Base-by-base conservation (phyloP, 2,329 filamentous ascomycete species). In the Paraphaeosphaeria sporulosa region DNA sequence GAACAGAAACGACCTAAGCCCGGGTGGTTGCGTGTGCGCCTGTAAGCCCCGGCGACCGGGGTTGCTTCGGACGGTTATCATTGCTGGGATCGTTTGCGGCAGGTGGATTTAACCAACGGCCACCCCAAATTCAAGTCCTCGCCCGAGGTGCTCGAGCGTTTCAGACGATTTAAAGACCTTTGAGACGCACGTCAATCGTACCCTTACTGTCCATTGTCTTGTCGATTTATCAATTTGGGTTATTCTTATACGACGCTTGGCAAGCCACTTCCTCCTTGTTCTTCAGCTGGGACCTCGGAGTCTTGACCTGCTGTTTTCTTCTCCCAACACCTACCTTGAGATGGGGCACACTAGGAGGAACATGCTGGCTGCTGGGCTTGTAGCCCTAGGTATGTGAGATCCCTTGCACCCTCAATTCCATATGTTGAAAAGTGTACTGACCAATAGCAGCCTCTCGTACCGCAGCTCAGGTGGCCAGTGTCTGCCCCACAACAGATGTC, bases 401-500 rank as follows among this genome's bases (percentile, higher is more conserved):
- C 32, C 10, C 2, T 36, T 44, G 54, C 2, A 2, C 27, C 25
- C 25, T 30, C 27, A 19, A 17, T 9, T 5, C 17, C 12, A 17
- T 43, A 13, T 30, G 9, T n/a, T 43, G 57, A 19, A 34, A n/a
- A 25, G 8, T 44, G 23, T 19, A 38, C 64, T 75, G 60, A 75
- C 63, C 40, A 38, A 27, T 49, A 25, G 4, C 55, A 77, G 75
- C 65, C 32, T 71, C 67, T 12, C 61, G 52, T 23, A 65, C 66
- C 56, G 68, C 66, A 32, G 74, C 75, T 17, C 75, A 78, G 60
- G 62, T 76, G 17, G 71, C 67, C 8, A 76, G 55, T 27, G 63
- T 69, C 13, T 75, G 72, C 42, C 69, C 71, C 0, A 63, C 61
- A 4, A 68, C 49, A 8, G 66, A 78, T 34, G 71, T 82, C 21